Percentiles rank a stretch among this genome's conserved stretches.
These are phyloP conservation scores for Camelina laxa DNA, from an alignment of 345 rosid species.

Conservation along the genomic window DNA sequence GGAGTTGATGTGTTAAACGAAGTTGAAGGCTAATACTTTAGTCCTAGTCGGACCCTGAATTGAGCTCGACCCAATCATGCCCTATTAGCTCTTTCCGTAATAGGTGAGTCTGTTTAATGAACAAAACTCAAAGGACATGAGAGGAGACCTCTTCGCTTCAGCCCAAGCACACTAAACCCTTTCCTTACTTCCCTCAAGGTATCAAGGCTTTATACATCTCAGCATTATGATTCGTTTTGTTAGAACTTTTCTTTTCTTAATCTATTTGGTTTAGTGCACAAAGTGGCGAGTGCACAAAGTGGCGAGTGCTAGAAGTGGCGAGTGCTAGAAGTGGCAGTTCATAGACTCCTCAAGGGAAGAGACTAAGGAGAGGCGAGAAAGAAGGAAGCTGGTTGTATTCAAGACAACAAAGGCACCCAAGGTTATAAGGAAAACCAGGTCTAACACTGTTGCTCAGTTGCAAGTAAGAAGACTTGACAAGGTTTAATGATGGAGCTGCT, in stretches of 20 bases:
- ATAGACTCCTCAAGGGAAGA: neutral
- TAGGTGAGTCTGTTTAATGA: neutral
- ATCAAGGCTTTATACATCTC: neutral
- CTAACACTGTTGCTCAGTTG: neutral
- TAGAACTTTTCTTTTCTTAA: neutral
- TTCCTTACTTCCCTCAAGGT: neutral
- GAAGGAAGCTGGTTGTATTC: neutral
- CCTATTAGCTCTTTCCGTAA: too few relatives aligned
- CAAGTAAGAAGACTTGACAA: conserved; percentile 1
- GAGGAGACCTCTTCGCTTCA: neutral
- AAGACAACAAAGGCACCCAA: neutral
- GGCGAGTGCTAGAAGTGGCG: neutral
- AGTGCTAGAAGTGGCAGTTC: neutral
- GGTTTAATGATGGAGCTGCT: neutral
- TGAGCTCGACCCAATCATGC: neutral
- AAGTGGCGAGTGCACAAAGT: neutral
- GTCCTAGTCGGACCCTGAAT: neutral
- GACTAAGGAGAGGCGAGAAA: neutral
- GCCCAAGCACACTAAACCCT: neutral
- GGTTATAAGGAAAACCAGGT: neutral
- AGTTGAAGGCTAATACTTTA: neutral
- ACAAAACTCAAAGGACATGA: neutral
- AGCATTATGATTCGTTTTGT: neutral
- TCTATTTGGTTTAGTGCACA: neutral
- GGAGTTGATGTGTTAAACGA: neutral